Percentiles rank a stretch among this genome's conserved stretches.
Conservation (phyloP, 257 asterid species). For the Solanum gandarillasii region DNA sequence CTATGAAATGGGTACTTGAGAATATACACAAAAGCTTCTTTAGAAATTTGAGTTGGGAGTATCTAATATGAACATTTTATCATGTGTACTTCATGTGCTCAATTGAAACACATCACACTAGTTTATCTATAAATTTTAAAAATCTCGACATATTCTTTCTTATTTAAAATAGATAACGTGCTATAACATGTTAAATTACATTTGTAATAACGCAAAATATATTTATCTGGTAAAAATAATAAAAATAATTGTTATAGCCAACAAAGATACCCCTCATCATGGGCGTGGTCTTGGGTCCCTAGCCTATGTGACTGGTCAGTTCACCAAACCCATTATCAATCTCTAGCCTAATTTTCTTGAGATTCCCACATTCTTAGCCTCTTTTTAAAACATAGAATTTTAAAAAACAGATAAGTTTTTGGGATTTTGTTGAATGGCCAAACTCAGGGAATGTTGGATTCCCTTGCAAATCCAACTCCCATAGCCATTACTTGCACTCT, state of each 20-base stretch:
- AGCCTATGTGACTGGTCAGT: slow-evolving; percentile 16
- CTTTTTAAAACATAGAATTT: neutral
- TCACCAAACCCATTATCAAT: slow-evolving; percentile 42
- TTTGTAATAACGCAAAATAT: neutral
- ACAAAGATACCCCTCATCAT: slow-evolving; percentile 17
- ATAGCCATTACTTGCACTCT: slow-evolving; percentile 2
- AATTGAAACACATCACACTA: neutral
- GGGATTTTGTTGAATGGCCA: slow-evolving; percentile 71
- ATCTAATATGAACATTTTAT: neutral
- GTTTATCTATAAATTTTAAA: neutral
- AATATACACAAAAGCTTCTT: neutral
- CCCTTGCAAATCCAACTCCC: slow-evolving; percentile 14
- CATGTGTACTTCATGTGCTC: neutral
- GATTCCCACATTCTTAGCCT: slow-evolving; percentile 52
- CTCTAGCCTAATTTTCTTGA: slow-evolving; percentile 29
- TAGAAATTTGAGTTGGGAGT: neutral
- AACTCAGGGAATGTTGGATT: slow-evolving; percentile 88
- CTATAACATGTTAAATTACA: neutral
- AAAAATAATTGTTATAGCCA: neutral
- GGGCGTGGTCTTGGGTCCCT: neutral
- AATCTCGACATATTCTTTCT: fast-evolving
- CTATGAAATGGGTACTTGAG: neutral
- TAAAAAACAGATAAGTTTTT: slow-evolving; percentile 8
- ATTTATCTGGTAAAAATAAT: neutral
- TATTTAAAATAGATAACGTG: neutral